These are phyloP conservation scores for Alternaria atra DNA, from an alignment of 2,329 filamentous ascomycete species.

Conservation along the genomic window DNA sequence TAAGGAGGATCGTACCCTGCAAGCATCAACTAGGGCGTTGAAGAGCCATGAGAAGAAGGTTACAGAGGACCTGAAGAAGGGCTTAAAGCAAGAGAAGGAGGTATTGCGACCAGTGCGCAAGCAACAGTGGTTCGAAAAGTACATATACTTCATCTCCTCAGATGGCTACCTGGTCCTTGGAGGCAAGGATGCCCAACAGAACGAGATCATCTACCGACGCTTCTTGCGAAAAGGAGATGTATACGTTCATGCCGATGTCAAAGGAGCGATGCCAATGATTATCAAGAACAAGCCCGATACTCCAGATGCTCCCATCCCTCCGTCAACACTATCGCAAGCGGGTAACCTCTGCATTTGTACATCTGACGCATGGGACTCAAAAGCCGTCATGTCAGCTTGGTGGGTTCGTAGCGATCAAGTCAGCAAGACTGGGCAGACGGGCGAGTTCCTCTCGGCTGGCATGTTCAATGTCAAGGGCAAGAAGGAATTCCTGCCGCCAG, in stretches of 20 bases:
- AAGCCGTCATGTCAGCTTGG: constrained; percentile 94
- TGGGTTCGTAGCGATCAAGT: constrained; percentile 94
- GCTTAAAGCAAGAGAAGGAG: constrained; percentile 90
- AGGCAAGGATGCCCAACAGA: constrained; percentile 87
- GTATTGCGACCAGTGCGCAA: constrained; percentile 82
- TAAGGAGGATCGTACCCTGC: constrained; percentile 86
- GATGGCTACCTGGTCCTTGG: constrained; percentile 93
- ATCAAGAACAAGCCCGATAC: constrained; percentile 86
- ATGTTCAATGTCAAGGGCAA: constrained; percentile 83
- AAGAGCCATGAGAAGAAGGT: constrained; percentile 94
- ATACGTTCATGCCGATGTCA: constrained; percentile 89
- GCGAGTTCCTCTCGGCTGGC: constrained; percentile 81
- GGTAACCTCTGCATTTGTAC: constrained; percentile 84
- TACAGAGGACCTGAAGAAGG: constrained; percentile 82
- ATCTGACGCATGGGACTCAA: constrained; percentile 93
- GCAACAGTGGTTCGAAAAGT: constrained; percentile 97
- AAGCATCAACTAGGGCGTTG: constrained; percentile 82
- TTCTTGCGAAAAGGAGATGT: constrained; percentile 89
- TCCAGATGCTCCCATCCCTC: constrained; percentile 86
- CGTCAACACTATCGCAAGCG: constrained; percentile 89
- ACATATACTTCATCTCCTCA: constrained; percentile 91
- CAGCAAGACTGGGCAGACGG: constrained; percentile 80
- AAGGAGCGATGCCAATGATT: constrained; percentile 83
- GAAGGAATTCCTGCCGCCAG: constrained; percentile 90
- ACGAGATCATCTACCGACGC: constrained; percentile 87